Base-by-base conservation (phyloP, 768 basidiomycete species). In the Pisolithus orientalis region DNA sequence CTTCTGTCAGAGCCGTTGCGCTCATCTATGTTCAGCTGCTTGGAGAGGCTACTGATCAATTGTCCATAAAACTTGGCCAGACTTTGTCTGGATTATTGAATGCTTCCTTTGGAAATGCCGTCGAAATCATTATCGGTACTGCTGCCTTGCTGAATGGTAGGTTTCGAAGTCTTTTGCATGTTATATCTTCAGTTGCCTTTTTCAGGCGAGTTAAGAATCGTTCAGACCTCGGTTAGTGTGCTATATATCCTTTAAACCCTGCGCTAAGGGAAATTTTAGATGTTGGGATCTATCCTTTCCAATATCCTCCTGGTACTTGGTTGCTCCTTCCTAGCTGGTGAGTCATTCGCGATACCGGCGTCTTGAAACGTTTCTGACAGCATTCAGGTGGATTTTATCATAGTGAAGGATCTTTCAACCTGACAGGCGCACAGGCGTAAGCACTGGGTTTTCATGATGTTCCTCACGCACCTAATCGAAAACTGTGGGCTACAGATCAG, bases 291-390 rank as follows among this genome's bases (percentile, higher is more conserved):
- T 28, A 89, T 96, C 54, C 70, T 96, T 38, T 94, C 91, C 11
- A 96, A 96, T 68, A 74, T 94, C 38, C 78, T 96, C 8, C 76
- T 96, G 37, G 93, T 97, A 16, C 75, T 97, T 13, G 94, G 94
- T 6, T 91, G 87, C 68, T 91, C 90, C 13, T 94, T 94, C 75
- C 72, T 94, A 50, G 90, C 90, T 45, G 87, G 85, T 82, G 54
- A 53, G 74, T 8, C 1, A 16, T 13, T 16, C 21, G 4, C 2
- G 6, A 2, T 13, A 25, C 34, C 39, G 6, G 39, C 11, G n/a
- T 25, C 13, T 39, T 14, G 2, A 16, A 14, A 34, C 31, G 39
- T 31, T 29, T 42, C 44, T 27, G 37, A 47, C 1, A 40, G 17
- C 39, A 16, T 28, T 24, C 51, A 83, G 88, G 85, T 56, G 92